phyloP scores from a whole-genome alignment of 148 eudicot genomes.

The Bassia scoparia region DNA sequence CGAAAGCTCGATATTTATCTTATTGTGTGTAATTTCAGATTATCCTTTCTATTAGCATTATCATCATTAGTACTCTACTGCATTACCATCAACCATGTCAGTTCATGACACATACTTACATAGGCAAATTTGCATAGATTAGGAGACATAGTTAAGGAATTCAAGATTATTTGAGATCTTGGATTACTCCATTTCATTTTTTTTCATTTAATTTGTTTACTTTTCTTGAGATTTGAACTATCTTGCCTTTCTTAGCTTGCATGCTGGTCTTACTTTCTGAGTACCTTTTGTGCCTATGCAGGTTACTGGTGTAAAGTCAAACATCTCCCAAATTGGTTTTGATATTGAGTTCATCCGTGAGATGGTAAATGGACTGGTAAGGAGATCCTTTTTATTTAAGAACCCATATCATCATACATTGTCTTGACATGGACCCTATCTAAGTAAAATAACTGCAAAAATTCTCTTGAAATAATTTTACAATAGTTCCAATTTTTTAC shows the following conservation, averaged over 20 bases:
- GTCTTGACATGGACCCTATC: neutral
- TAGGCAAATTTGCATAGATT: neutral
- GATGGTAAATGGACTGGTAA: slow-evolving; percentile 75
- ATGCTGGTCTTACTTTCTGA: slow-evolving; percentile 18
- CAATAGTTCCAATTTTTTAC: too few species aligned
- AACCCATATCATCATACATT: neutral
- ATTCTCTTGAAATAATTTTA: neutral
- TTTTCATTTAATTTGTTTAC: neutral
- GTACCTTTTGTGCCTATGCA: slow-evolving; percentile 31
- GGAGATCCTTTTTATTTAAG: slow-evolving; percentile 12
- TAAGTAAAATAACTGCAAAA: neutral
- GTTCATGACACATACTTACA: too few species aligned
- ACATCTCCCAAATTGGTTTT: slow-evolving; percentile 68
- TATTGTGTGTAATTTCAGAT: too few species aligned
- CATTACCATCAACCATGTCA: too few species aligned
- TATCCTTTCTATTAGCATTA: too few species aligned
- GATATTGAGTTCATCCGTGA: slow-evolving; percentile 69
- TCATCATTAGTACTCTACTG: too few species aligned
- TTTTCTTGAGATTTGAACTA: neutral
- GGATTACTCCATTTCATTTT: neutral
- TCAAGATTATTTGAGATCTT: neutral
- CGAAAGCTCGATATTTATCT: too few species aligned
- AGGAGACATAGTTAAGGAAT: neutral
- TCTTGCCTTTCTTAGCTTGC: neutral
- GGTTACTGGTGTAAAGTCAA: slow-evolving; percentile 66